phyloP scores from a whole-genome alignment of 257 asterid species.

The Solanum clarkiae region DNA sequence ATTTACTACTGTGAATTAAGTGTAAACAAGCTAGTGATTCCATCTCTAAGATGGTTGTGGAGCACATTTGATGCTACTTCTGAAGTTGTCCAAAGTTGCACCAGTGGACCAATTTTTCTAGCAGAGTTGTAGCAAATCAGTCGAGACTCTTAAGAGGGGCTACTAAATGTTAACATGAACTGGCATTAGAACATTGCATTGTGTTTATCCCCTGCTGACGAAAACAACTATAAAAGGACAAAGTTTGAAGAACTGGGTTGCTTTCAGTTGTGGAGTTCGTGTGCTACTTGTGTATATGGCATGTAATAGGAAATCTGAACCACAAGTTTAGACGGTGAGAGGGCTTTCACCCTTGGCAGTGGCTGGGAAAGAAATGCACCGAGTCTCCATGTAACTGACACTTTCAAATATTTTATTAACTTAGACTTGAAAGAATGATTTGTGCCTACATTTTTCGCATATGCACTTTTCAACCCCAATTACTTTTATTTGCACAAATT shows the following conservation, averaged over 20 bases:
- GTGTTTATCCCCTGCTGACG: background rate
- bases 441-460: background rate
- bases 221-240: background rate
- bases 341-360: background rate
- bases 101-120: background rate
- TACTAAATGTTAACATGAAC: background rate
- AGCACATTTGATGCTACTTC: conserved; percentile 1
- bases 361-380: too few relatives aligned
- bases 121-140: background rate
- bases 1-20: background rate
- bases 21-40: background rate
- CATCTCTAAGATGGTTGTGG: conserved; percentile 1
- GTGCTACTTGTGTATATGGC: background rate
- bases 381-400: background rate
- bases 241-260: background rate
- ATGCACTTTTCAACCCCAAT: background rate
- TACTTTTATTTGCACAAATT: background rate
- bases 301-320: background rate
- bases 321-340: background rate
- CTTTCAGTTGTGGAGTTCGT: background rate
- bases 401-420: background rate
- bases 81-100: background rate
- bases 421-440: background rate
- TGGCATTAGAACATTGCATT: background rate
- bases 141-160: background rate